Evolutionary conservation across 2,329 filamentous ascomycete genomes (phyloP), one percentile per base, ranked within the genome.

Genomic region (Talaromyces rugulosus): DNA sequence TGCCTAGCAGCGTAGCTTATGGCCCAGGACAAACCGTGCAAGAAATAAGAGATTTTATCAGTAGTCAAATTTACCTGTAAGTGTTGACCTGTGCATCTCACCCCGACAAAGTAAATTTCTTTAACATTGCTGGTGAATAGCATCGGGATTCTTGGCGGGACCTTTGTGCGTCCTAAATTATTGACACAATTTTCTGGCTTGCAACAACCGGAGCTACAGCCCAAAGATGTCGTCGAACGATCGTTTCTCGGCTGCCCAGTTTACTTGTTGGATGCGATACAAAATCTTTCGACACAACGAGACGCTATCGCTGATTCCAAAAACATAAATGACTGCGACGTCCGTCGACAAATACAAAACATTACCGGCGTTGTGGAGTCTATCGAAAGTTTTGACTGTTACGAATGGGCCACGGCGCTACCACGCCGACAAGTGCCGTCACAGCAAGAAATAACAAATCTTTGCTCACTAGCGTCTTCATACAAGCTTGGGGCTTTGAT

Each of bases 241-340:
- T 75, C 74, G 1, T 75, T 75, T 51, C 71, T 76, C 14, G 74
- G 74, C 8, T 76, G 74, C 50, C 74, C 74, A 0, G 72, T 70
- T 34, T 73, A 72, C 53, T 63, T 76, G 1, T 58, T 75, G 3
- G 67, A 64, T 31, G 69, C 68, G 14, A 36, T 56, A 44, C 54
- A 56, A 31, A 40, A 27, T 16, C 12, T 56, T 4, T 56, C 54
- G 14, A 6, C 36, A 28, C 54, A 40, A 44, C 28, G 54, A 27
- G 54, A 56, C n/a, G 23, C 18, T 16, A 56, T 7, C 4, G 33
- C 54, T 23, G 36, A 56, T 36, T 1, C 3, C 12, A 16, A 31
- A 16, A 8, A 9, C 3, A 3, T n/a, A 28, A 5, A 30, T 31
- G 50, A 31, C 16, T 9, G 5, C 11, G 14, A 16, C 11, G n/a